Base-by-base conservation (phyloP, 495 filamentous ascomycete species). In the Neurospora sp. region DNA sequence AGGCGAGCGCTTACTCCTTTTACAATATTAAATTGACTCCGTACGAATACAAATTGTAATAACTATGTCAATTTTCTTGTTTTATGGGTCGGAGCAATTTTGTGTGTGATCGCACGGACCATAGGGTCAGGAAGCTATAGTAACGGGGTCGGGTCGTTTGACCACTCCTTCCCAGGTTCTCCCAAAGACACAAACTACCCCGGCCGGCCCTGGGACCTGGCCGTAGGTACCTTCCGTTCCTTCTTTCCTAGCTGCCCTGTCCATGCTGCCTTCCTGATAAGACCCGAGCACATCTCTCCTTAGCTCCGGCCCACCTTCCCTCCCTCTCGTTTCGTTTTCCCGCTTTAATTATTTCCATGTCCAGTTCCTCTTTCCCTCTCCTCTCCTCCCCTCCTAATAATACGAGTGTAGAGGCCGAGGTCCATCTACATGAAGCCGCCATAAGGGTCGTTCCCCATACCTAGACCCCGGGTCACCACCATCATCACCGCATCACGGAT, bases 391-490 rank as follows among this genome's bases (percentile, higher is more conserved):
- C 70, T 31, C 69, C 71, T 70, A 42, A 27, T 66, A 60, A 14
- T 16, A 41, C 40, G 44, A 71, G 76, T 77, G 78, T 78, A 70
- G 75, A 44, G 60, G 40, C 38, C 70, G 46, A 23, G 49, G 66
- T 62, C 71, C 72, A 75, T 76, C 71, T 76, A 78, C 75, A 76
- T 77, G 77, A 80, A 77, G 73, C 73, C 73, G 54, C 54, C 54
- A 66, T 66, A 66, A 66, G 54, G 54, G 66, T 69, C 74, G 71
- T 69, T 69, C 74, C 71, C 80, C 75, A 20, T 44, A 71, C 75
- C 72, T 62, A 73, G 73, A 78, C 62, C 72, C 73, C 75, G 71
- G 72, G 74, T 72, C 71, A 31, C 74, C 73, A 66, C 54, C 54
- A 66, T 9, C 27, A 66, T 35, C 54, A 62, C 54, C 54, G 23